Evolutionary conservation across 2,329 filamentous ascomycete species (phyloP), one percentile per base, ranked within the genome.

Genomic region (Parasarocladium wereldwijsianum): DNA sequence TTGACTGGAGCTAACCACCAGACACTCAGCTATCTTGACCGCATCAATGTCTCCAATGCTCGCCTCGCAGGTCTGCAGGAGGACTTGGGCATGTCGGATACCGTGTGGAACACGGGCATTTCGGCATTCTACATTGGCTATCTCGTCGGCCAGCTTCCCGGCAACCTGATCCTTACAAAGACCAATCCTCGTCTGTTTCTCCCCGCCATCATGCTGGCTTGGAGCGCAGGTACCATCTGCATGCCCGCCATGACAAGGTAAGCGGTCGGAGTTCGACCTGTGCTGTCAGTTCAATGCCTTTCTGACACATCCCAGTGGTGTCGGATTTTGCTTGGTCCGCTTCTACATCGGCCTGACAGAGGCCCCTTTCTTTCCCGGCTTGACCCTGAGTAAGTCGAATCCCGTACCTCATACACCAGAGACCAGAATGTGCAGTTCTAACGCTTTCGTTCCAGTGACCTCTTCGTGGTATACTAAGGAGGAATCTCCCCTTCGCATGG

Each of bases 1-100:
- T 25, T 31, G 14, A 6, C 10, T 8, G 22, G 21, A 23, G 20
- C 16, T 28, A 35, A 15, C 22, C 12, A 22, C 17, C 0, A 2
- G 55, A 18, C 13, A 11, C 26, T n/a, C 18, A 62, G 57, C 38
- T 64, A 64, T 39, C 51, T 65, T 31, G 60, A 64, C 37, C 50
- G 60, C 28, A 62, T 60, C 23, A 66, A 65, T 40, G 58, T 65
- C 27, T 60, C 57, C 30, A 55, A 55, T 36, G 52, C 52, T 7
- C 44, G 49, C 27, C 44, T 55, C 13, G 47, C 48, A 11, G 49
- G 49, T 3, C 41, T 56, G 25, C 43, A 51, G 32, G 33, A 40
- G 12, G 50, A 53, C 33, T 43, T 60, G 4, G 16, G 36, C n/a
- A 47, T 57, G 35, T 38, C 30, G 16, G 42, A 49, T 24, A 47